Base-by-base conservation (phyloP, 225 moss, liverwort and hornwort genomes). In the Marchantia polymorpha region DNA sequence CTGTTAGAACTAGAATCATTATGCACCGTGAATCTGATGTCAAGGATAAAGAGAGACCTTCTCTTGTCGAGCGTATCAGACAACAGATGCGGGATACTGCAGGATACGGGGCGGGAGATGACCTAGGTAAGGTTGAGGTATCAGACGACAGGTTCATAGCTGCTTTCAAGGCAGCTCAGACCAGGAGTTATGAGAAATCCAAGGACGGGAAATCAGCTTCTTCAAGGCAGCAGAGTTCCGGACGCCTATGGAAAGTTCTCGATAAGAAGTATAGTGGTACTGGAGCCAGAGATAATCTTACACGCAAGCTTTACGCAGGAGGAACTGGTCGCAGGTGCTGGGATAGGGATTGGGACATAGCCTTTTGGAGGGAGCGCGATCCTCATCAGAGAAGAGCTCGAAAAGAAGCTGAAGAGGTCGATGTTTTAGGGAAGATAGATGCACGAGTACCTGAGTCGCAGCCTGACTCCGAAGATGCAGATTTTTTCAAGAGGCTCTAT, bases 341-440 rank as follows among this genome's bases (percentile, higher is more conserved):
- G 92, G 97, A 99, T 71, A 92, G 97, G 79, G 97, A 99, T 87
- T 99, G 97, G 97, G 95, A 99, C 78, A 90, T 99, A 77, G 89
- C 97, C 10, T 99, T 99, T 81, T 95, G 97, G 97, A 95, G 93
- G 84, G 94, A 96, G 66, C 88, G 89, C 74, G 90, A 92, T 25
- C 83, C 83, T 74, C 88, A 91, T 75, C 81, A 84, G 12, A 86
- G 87, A 80, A 91, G 82, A 84, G 87, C 89, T 78, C 90, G 85
- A 59, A 92, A 91, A 76, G 91, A 90, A 79, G 92, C 90, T 47
- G 87, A 87, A 58, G 75, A 77, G 77, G 82, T 87, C 46, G 88
- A 84, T 47, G 86, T 85, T 59, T 83, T 83, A 77, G 63, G 71
- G 59, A 80, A 75, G 81, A 81, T 78, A n/a, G 50, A 52, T 22